A percentile compares a stretch with the other conserved stretches of the same genome.
These are phyloP conservation scores for Camelina sativa DNA, from an alignment of 345 rosid genomes.

Conservation along the genomic window DNA sequence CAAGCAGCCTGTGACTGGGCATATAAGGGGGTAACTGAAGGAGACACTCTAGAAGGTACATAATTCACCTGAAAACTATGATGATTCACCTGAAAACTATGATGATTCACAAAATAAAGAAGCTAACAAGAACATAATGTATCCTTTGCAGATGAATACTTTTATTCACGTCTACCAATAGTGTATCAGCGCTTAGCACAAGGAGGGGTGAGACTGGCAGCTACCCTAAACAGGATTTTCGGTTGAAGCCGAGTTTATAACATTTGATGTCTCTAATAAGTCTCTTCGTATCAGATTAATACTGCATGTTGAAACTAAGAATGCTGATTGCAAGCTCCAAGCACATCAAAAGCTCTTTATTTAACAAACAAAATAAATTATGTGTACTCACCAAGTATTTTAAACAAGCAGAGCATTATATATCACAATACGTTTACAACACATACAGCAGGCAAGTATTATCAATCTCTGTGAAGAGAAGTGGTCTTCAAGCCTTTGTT, in stretches of 20 bases:
- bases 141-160: conserved; percentile 66
- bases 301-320: not conserved
- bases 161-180: conserved; percentile 69
- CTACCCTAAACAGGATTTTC: conserved; percentile 77
- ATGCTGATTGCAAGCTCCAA: not conserved
- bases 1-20: conserved; percentile 92
- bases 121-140: conserved; percentile 30
- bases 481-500: conserved; percentile 35
- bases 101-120: not conserved
- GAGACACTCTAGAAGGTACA: conserved; percentile 64
- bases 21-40: conserved; percentile 69
- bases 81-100: not conserved
- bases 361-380: conserved; percentile 18
- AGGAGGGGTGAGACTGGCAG: conserved; percentile 85
- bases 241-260: conserved; percentile 25
- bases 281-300: not conserved
- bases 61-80: not conserved
- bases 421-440: conserved; percentile 21
- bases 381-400: conserved; percentile 21
- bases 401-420: conserved; percentile 11
- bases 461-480: not conserved
- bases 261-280: not conserved
- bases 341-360: conserved; percentile 8
- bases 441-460: conserved; percentile 14
- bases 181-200: conserved; percentile 75